Base-by-base conservation (phyloP, 1,284 basidiomycete species). In the Paramarasmius palmivorus region DNA sequence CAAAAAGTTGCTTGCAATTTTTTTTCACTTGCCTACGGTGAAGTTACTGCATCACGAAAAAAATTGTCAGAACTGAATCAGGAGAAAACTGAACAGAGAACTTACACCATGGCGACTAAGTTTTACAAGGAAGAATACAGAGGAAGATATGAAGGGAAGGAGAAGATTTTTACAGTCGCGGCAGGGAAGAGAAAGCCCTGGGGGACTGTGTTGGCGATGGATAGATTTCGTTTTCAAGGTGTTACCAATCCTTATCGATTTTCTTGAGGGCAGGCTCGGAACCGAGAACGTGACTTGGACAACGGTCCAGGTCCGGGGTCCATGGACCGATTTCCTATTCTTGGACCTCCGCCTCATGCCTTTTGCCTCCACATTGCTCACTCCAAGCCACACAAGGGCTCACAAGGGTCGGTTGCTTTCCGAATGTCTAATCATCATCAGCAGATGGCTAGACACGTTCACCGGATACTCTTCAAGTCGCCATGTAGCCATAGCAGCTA, bases 91-190 rank as follows among this genome's bases (percentile, higher is more conserved):
- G 50, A 25, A 47, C 56, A 53, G 48, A 50, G 41, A 44, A 86
- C 88, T 67, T 81, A 91, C 88, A 91, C 88, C 88, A 91, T 91
- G 76, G 65, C 77, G 74, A 68, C 74, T 81, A 76, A 67, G 57
- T 66, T 73, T 74, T 78, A 78, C 65, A 70, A 63, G 53, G 54
- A 51, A 50, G 59, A 57, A 67, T 61, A 68, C 61, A 65, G 54
- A 66, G 62, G 66, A 65, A 57, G 62, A 57, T 61, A 55, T 56
- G 56, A 48, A 54, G 57, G 59, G 45, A 45, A 63, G 60, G 62
- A 65, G n/a, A 34, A 63, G 59, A 49, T 62, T 67, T 64, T 63
- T 61, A 66, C 65, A 68, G 64, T 47, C 25, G 44, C 44, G 26
- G 45, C 48, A 53, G 51, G 40, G 51, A 38, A 47, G 22, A 42